Percentiles rank a stretch among this genome's conserved stretches.
Conservation (phyloP, 805 yeast genomes). For the Candida fluviatilis region DNA sequence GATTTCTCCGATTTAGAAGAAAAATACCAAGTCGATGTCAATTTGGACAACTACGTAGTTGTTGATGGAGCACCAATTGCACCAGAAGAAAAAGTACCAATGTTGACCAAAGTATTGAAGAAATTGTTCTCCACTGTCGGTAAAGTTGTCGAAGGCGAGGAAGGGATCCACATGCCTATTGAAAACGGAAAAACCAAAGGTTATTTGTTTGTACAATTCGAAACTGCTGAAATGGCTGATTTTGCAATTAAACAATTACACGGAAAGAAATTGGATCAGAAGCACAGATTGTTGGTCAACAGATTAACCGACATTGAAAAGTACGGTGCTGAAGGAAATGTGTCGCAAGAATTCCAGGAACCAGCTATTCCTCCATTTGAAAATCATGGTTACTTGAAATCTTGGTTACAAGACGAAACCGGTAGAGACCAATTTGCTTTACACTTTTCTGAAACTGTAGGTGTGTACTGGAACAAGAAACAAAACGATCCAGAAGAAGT, state of each 20-base stretch:
- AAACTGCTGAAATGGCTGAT: slow-evolving; percentile 59
- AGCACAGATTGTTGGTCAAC: slow-evolving; percentile 85
- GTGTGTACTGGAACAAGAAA: slow-evolving; percentile 82
- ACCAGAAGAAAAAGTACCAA: slow-evolving; percentile 82
- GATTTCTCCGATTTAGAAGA: slow-evolving; percentile 85
- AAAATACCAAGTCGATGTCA: slow-evolving; percentile 58
- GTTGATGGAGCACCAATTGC: slow-evolving; percentile 96
- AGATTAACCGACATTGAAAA: slow-evolving; percentile 78
- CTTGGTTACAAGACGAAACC: slow-evolving; percentile 85
- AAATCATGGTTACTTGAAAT: slow-evolving; percentile 74
- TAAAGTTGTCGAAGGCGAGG: slow-evolving; percentile 52
- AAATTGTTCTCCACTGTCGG: slow-evolving; percentile 80
- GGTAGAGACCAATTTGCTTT: slow-evolving; percentile 89
- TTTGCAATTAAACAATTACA: slow-evolving; percentile 77
- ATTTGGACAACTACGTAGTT: slow-evolving; percentile 73
- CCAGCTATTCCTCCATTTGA: slow-evolving; percentile 72
- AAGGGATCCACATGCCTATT: slow-evolving; percentile 78
- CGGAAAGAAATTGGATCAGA: slow-evolving; percentile 89
- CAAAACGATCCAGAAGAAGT: slow-evolving; percentile 70
- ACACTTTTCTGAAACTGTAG: slow-evolving; percentile 76
- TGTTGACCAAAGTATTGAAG: slow-evolving; percentile 77
- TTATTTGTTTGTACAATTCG: slow-evolving; percentile 79
- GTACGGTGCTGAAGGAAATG: slow-evolving; percentile 61
- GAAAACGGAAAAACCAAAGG: slow-evolving; percentile 82
- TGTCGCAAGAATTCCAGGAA: slow-evolving; percentile 58